These are phyloP conservation scores for Quercus robur DNA, from an alignment of 306 rosid genomes.

Conservation along the genomic window DNA sequence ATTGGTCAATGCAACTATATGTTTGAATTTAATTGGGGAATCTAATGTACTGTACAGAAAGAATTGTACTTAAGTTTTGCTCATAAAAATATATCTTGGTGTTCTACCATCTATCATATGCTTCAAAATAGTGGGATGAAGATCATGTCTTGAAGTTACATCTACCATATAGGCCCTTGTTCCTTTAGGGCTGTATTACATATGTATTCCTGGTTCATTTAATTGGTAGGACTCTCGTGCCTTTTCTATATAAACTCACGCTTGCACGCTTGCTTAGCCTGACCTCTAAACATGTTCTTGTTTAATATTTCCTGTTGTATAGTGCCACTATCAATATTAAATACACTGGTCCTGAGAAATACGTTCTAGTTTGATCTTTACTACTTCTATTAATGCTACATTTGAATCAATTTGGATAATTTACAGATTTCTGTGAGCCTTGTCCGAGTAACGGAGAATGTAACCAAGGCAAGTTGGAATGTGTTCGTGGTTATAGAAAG, in stretches of 20 bases:
- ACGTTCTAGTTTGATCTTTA: background rate
- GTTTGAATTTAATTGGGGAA: too few relatives aligned
- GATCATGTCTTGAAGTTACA: too few relatives aligned
- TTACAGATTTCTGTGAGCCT: conserved; percentile 73
- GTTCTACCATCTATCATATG: background rate
- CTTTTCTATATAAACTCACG: background rate
- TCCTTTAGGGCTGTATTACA: too few relatives aligned
- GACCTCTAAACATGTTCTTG: conserved; percentile 14
- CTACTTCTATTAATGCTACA: background rate
- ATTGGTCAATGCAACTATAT: too few relatives aligned
- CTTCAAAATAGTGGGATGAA: too few relatives aligned
- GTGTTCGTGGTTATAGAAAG: conserved; percentile 61
- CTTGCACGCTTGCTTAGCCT: background rate
- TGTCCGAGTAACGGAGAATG: conserved; percentile 85
- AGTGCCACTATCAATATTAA: background rate
- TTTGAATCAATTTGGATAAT: background rate
- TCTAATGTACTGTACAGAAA: rapidly evolving
- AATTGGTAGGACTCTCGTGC: conserved; percentile 9
- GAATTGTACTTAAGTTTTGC: too few relatives aligned
- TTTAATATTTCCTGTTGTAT: background rate
- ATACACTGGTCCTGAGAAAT: conserved; percentile 3
- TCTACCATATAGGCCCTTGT: too few relatives aligned
- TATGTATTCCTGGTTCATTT: too few relatives aligned
- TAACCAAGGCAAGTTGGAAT: conserved; percentile 56
- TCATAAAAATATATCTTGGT: too few relatives aligned